Percentiles rank a stretch among this genome's conserved stretches.
These are phyloP conservation scores for Datura wrightii DNA, from an alignment of 257 asterid species.

Conservation along the genomic window DNA sequence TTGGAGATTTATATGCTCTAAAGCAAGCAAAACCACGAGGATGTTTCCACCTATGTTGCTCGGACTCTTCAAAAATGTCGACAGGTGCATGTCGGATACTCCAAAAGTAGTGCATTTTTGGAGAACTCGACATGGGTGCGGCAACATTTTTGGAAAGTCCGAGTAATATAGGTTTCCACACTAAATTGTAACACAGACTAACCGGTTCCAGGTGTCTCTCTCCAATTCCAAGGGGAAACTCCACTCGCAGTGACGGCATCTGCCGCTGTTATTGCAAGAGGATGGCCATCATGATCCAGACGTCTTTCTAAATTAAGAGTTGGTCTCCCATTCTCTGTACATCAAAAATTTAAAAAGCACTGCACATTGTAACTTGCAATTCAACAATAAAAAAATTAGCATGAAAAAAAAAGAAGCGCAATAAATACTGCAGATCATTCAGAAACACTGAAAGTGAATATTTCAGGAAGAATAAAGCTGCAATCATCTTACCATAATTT, in stretches of 20 bases:
- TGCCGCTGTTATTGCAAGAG: slow-evolving; percentile 84
- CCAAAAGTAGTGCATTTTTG: too few species aligned
- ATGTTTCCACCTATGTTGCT: slow-evolving; percentile 5
- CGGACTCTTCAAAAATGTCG: too few species aligned
- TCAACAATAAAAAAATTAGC: background rate
- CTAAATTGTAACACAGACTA: slow-evolving; percentile 37
- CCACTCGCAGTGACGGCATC: slow-evolving; percentile 84
- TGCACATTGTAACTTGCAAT: background rate
- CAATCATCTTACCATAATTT: background rate
- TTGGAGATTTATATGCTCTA: background rate
- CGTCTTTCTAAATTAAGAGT: slow-evolving; percentile 73
- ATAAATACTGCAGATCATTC: background rate
- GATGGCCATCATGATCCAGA: slow-evolving; percentile 88
- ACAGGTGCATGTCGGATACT: too few species aligned
- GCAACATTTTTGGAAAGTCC: too few species aligned
- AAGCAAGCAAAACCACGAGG: background rate
- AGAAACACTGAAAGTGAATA: background rate
- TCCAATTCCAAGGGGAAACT: slow-evolving; percentile 96
- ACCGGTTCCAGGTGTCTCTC: slow-evolving; percentile 87
- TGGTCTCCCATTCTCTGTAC: slow-evolving; percentile 74
- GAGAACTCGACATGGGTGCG: too few species aligned
- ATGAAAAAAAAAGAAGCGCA: slow-evolving; percentile 20
- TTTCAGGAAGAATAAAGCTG: background rate
- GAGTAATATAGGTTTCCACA: background rate
- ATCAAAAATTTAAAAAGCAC: slow-evolving; percentile 26